These are phyloP conservation scores for Anthracocystis setariae DNA, from an alignment of 1,284 basidiomycete genomes.

Conservation along the genomic window DNA sequence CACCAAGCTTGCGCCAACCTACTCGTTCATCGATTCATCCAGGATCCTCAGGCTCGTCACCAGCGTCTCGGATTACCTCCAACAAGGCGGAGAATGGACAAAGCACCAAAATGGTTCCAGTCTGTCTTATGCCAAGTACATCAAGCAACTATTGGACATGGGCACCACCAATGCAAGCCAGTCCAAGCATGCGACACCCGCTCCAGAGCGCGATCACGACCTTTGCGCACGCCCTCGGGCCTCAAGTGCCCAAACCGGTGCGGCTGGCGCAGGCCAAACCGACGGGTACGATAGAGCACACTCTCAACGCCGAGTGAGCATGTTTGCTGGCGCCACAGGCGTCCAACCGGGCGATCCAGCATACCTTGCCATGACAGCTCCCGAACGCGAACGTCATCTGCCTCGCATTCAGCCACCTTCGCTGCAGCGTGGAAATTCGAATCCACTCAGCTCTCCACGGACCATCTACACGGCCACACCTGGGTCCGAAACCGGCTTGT, in stretches of 20 bases:
- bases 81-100: conserved; percentile 35
- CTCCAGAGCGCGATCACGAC: not conserved
- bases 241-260: not conserved
- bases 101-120: conserved; percentile 41
- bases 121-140: conserved; percentile 36
- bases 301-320: conserved; percentile 3
- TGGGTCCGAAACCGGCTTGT: conserved; percentile 12
- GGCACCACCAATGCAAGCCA: conserved; percentile 11
- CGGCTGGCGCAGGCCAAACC: not conserved
- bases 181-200: not conserved
- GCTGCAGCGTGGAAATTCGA: conserved; percentile 21
- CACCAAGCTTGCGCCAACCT: conserved; percentile 31
- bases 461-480: conserved; percentile 31
- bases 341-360: not conserved
- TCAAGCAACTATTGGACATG: conserved; percentile 34
- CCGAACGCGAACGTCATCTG: conserved; percentile 10
- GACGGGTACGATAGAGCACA: not conserved
- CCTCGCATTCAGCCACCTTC: conserved; percentile 9
- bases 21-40: conserved; percentile 32
- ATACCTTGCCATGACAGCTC: conserved; percentile 1
- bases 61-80: conserved; percentile 31
- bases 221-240: not conserved
- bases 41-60: conserved; percentile 28
- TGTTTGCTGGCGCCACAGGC: not conserved
- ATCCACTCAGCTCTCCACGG: conserved; percentile 33